Conservation (phyloP, 1,284 basidiomycete genomes). For the Lentinula novae-zelandiae region DNA sequence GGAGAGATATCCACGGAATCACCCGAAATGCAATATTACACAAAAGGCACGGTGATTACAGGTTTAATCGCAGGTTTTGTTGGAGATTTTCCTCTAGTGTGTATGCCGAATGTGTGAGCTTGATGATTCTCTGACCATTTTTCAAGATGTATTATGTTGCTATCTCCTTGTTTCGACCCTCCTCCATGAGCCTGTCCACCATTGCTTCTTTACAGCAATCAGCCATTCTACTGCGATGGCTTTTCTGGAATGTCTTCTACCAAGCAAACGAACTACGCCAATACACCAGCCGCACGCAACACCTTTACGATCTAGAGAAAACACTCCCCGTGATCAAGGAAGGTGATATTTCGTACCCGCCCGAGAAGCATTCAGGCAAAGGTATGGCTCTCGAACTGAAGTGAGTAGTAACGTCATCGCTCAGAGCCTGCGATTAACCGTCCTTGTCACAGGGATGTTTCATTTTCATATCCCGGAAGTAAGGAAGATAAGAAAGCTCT, state of each 20-base stretch:
- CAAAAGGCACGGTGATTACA: background rate
- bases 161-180: conserved; percentile 21
- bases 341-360: conserved; percentile 20
- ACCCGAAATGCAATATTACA: conserved; percentile 5
- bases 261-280: background rate
- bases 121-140: conserved; percentile 3
- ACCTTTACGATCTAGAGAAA: conserved; percentile 11
- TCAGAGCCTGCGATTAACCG: background rate
- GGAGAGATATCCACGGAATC: conserved; percentile 16
- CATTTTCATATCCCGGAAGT: conserved; percentile 30
- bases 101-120: background rate
- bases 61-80: background rate
- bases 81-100: conserved; percentile 27
- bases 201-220: conserved; percentile 11
- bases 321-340: conserved; percentile 7
- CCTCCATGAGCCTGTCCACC: conserved; percentile 5
- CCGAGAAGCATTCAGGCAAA: conserved; percentile 13
- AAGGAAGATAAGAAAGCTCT: conserved; percentile 25
- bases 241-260: conserved; percentile 9
- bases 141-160: conserved; percentile 26
- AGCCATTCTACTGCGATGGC: conserved; percentile 1
- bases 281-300: conserved; percentile 5
- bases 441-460: conserved; percentile 30
- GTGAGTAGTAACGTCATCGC: conserved; percentile 31
- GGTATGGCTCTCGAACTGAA: conserved; percentile 27